Evolutionary conservation across 1,284 basidiomycete species (phyloP), one percentile per base, ranked within the genome.

Genomic region (Schizophyllum amplum): DNA sequence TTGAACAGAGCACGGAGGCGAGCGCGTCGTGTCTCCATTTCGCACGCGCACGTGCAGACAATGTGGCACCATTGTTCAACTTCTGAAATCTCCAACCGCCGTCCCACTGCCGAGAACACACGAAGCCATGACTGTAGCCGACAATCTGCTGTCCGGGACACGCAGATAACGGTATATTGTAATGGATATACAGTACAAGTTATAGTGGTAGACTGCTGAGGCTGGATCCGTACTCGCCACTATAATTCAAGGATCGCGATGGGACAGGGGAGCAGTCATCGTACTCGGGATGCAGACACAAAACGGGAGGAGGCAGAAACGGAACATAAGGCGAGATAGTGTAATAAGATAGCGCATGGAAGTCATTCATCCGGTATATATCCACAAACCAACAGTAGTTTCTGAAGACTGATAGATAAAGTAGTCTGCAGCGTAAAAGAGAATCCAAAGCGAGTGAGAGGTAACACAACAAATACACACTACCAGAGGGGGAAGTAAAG

Each of bases 51-150:
- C 33, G 17, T 42, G 33, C 33, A 3, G n/a, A n/a, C 33, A 42
- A 42, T 9, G 11, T 42, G 11, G 33, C 17, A 17, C 13, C 33
- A 17, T 42, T 93, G 95, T 71, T 95, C 90, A 57, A 97, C 83
- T 63, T 83, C 85, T 42, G 11, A 17, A 42, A 9, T 42, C 33
- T 42, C 33, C 7, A 13, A 9, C 33, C 13, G 33, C 33, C 27
- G 27, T 5, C 27, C 6, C 6, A 6, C 13, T 33, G 27, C 5
- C 27, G 27, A 9, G 17, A 42, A 4, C 3, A 42, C 33, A 42
- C 33, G 33, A 42, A n/a, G n/a, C n/a, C n/a, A n/a, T n/a, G n/a
- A n/a, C n/a, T n/a, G n/a, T n/a, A n/a, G n/a, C n/a, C n/a, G n/a
- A n/a, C n/a, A n/a, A n/a, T n/a, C n/a, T n/a, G n/a, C n/a, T n/a